Conservation (phyloP, 2,329 filamentous ascomycete species). For the Clonostachys rosea region DNA sequence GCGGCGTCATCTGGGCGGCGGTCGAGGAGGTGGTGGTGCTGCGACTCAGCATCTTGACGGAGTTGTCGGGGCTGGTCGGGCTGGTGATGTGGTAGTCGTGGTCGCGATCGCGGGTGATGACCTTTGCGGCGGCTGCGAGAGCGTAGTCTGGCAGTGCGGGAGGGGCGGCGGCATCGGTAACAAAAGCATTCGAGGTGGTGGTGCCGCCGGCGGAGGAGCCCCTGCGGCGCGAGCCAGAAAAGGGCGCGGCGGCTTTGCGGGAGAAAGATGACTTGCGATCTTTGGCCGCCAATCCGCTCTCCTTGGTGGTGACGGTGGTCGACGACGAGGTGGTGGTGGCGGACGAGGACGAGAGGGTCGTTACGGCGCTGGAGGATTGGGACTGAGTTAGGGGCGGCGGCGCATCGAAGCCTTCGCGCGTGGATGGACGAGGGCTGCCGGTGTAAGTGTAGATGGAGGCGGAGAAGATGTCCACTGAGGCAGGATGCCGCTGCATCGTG, state of each 20-base stretch:
- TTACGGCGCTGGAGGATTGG: not conserved
- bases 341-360: constrained; percentile 2
- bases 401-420: constrained; percentile 22
- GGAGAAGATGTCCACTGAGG: constrained; percentile 8
- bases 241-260: constrained; percentile 45
- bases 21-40: constrained; percentile 24
- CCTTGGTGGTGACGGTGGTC: constrained; percentile 7
- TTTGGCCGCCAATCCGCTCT: constrained; percentile 18
- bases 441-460: constrained; percentile 12
- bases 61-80: constrained; percentile 23
- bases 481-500: constrained; percentile 4
- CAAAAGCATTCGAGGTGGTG: constrained; percentile 27
- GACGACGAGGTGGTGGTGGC: constrained; percentile 3
- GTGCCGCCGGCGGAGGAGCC: constrained; percentile 23
- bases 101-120: constrained; percentile 22
- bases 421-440: constrained; percentile 19
- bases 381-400: constrained; percentile 1
- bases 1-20: constrained; percentile 10
- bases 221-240: constrained; percentile 36
- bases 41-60: constrained; percentile 38
- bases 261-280: constrained; percentile 48
- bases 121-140: constrained; percentile 41
- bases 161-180: constrained; percentile 40
- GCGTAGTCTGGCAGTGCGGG: constrained; percentile 51
- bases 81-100: constrained; percentile 8